phyloP scores from a whole-genome alignment of 345 rosid species.

The Syzygium aromaticum region DNA sequence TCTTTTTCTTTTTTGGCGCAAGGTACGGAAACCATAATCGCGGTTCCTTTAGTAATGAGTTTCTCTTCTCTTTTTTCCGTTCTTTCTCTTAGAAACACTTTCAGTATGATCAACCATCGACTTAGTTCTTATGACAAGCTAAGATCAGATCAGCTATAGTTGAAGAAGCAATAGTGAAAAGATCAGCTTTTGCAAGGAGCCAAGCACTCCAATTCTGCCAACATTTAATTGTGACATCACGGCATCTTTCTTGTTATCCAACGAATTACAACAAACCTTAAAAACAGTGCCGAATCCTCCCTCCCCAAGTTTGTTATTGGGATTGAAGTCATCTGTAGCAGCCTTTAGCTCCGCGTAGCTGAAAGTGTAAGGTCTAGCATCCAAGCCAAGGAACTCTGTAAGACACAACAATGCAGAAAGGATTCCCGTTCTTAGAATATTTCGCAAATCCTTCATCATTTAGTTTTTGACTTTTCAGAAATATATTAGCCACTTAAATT shows the following conservation, averaged over 20 bases:
- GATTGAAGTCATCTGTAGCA: slow-evolving; percentile 57
- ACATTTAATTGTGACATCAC: neutral
- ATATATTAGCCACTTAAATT: neutral
- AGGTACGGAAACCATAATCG: neutral
- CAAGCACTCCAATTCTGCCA: neutral
- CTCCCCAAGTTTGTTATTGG: slow-evolving; percentile 69
- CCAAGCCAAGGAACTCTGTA: slow-evolving; percentile 41
- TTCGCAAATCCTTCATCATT: neutral
- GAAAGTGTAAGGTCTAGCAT: slow-evolving; percentile 53
- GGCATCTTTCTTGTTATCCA: neutral
- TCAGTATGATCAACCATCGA: neutral
- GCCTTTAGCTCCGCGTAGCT: slow-evolving; percentile 44
- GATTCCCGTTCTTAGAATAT: neutral
- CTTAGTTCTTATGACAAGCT: neutral
- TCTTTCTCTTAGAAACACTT: neutral
- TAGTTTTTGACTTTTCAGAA: neutral
- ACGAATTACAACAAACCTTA: neutral
- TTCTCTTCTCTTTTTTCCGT: neutral
- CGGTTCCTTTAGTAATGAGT: neutral
- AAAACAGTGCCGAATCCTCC: slow-evolving; percentile 87
- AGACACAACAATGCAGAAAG: neutral
- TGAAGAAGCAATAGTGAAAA: neutral
- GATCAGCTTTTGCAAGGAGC: neutral
- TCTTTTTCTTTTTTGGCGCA: neutral
- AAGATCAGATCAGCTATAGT: neutral